Evolutionary conservation across 2,329 filamentous ascomycete genomes (phyloP), one percentile per base, ranked within the genome.

Genomic region (Colletotrichum musae): DNA sequence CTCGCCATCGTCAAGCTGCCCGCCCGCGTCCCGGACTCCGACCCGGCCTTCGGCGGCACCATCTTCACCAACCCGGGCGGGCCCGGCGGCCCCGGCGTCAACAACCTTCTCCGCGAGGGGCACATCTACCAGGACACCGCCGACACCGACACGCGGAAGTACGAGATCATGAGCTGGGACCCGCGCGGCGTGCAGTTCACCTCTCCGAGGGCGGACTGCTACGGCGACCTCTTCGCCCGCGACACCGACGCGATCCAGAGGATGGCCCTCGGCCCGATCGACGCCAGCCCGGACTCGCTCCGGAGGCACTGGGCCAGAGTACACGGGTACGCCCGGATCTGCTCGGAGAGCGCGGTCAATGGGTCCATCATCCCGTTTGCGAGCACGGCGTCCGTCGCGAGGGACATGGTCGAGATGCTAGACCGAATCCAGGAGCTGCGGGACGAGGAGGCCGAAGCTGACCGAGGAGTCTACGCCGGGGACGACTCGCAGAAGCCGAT

Each of bases 51-150:
- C 60, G 82, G 77, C 47, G 84, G 84, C 18, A 76, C 83, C 56
- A 75, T 85, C 50, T 76, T 86, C 71, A 73, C 75, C 54, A 85
- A 85, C 75, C 83, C 83, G 0, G 84, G 84, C 50, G 84, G 84
- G 0, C 84, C 84, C 0, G 81, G 83, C 32, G 80, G 76, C 21
- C 82, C 81, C 0, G 84, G 84, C 9, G 77, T 84, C 3, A 43
- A 36, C 0, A 71, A 78, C 13, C 39, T 80, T 6, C 72, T 78
- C 7, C 3, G 5, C 1, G 47, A 28, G 3, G 82, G 77, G n/a
- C 64, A 54, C 2, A 64, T 73, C 7, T 53, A 74, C 4, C 66
- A 66, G 6, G 50, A 32, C 3, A 60, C 53, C 41, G 62, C 56
- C 36, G 77, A 79, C 51, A 74, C 74, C 4, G 76, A 74, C 21